Evolutionary conservation across 805 yeast species (phyloP).

Genomic region (Torulaspora quercuum): DNA sequence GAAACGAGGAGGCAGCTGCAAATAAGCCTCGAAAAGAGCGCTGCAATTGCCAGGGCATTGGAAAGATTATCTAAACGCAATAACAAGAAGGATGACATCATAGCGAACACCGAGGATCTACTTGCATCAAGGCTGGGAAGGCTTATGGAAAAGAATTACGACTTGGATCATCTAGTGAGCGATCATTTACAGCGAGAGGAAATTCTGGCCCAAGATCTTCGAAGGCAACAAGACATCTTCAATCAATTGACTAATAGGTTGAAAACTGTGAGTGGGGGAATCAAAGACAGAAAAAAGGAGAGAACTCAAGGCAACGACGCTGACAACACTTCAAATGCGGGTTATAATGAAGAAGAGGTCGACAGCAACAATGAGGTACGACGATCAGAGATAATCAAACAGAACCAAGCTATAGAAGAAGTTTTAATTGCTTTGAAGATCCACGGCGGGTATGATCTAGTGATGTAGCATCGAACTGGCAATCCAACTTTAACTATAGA

Average conservation of each 20-base stretch:
- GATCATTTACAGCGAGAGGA: conserved; percentile 5
- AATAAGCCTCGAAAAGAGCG: conserved; percentile 26
- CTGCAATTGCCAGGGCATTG: conserved; percentile 21
- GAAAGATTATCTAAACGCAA: conserved; percentile 14
- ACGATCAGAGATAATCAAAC: conserved; percentile 1
- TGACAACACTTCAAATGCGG: neutral
- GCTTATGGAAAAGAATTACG: conserved; percentile 20
- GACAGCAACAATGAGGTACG: neutral
- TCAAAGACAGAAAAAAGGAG: conserved; percentile 1
- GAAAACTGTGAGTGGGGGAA: conserved; percentile 4
- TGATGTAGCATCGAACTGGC: too few species aligned
- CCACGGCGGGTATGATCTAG: conserved; percentile 20
- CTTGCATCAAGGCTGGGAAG: conserved; percentile 17
- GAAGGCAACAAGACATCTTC: conserved; percentile 9
- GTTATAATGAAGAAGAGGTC: neutral
- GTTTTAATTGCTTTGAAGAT: conserved; percentile 23
- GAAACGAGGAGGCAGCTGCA: conserved; percentile 24
- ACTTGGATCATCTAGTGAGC: conserved; percentile 18
- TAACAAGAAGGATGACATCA: neutral
- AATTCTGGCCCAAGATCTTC: conserved; percentile 5
- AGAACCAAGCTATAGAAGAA: conserved; percentile 21
- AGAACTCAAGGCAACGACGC: neutral
- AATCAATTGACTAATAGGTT: conserved; percentile 5
- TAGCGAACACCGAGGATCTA: conserved; percentile 16
- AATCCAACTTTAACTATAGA: too few species aligned